Evolutionary conservation across 2,329 filamentous ascomycete genomes (phyloP).

Genomic region (Aspergillus aculeatus): DNA sequence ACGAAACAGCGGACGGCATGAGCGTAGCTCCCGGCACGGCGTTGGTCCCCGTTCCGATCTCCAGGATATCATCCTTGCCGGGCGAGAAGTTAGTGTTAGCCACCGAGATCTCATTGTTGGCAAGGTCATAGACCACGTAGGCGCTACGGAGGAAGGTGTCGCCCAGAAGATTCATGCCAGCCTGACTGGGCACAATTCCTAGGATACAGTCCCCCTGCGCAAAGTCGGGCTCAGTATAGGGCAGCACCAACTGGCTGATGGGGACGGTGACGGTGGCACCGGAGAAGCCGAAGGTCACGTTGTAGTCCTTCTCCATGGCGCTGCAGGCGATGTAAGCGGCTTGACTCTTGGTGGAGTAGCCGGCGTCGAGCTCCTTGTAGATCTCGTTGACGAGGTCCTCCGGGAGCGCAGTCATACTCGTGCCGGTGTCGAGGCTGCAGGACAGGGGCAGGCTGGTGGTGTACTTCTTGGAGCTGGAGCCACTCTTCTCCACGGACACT

Average conservation of each 20-base stretch:
- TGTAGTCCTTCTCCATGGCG: constrained; percentile 49
- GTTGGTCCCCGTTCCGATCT: constrained; percentile 50
- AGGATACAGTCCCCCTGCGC: constrained; percentile 57
- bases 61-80: constrained; percentile 48
- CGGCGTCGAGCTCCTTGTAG: constrained; percentile 57
- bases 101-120: constrained; percentile 68
- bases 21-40: constrained; percentile 52
- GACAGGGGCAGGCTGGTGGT: constrained; percentile 48
- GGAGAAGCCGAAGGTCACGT: constrained; percentile 67
- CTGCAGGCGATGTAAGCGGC: constrained; percentile 53
- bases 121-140: constrained; percentile 73
- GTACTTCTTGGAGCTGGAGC: constrained; percentile 16
- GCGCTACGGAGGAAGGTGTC: constrained; percentile 74
- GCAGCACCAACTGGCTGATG: constrained; percentile 34
- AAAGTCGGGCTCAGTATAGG: constrained; percentile 49
- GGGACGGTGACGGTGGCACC: constrained; percentile 1
- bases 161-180: constrained; percentile 61
- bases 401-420: constrained; percentile 66
- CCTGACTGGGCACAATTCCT: constrained; percentile 56
- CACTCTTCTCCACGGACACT: constrained; percentile 34
- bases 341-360: constrained; percentile 50
- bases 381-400: constrained; percentile 50
- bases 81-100: constrained; percentile 66
- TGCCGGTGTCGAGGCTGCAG: constrained; percentile 70
- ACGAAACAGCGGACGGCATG: constrained; percentile 1